Percentiles rank a stretch among this genome's conserved stretches.
These are phyloP conservation scores for Aspergillus caelatus DNA, from an alignment of 2,329 filamentous ascomycete species.

Conservation along the genomic window DNA sequence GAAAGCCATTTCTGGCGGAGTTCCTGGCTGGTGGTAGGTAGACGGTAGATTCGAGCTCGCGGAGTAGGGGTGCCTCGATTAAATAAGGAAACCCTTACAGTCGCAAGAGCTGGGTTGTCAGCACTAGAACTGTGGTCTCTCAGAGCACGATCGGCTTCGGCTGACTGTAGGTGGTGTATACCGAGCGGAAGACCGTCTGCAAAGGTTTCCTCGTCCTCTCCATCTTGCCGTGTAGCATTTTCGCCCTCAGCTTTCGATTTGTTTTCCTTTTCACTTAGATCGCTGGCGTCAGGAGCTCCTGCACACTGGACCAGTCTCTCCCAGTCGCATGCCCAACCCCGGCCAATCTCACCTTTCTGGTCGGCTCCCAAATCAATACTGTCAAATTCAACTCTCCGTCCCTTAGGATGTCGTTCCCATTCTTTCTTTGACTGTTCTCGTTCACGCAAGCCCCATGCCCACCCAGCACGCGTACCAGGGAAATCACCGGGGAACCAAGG, in stretches of 20 bases:
- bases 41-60: conserved; percentile 82
- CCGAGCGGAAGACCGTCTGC: conserved; percentile 29
- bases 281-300: not conserved
- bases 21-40: conserved; percentile 61
- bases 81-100: conserved; percentile 68
- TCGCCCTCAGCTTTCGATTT: conserved; percentile 13
- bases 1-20: conserved; percentile 74
- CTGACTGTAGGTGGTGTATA: conserved; percentile 45
- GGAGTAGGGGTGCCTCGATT: conserved; percentile 69
- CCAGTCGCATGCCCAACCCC: conserved; percentile 84
- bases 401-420: conserved; percentile 79
- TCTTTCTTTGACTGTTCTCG: conserved; percentile 60
- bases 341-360: conserved; percentile 78
- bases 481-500: conserved; percentile 89
- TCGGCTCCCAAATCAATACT: conserved; percentile 73
- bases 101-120: conserved; percentile 50
- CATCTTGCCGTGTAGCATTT: conserved; percentile 16
- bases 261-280: conserved; percentile 6
- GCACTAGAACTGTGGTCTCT: conserved; percentile 26
- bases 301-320: conserved; percentile 62
- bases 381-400: conserved; percentile 76
- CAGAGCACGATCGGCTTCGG: conserved; percentile 32
- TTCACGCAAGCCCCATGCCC: conserved; percentile 73
- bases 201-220: conserved; percentile 13
- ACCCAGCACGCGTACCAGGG: conserved; percentile 76